A percentile compares a stretch with the other conserved stretches of the same genome.
Evolutionary conservation across 2,329 filamentous ascomycete genomes (phyloP).

Genomic region (Ophiostoma himal-ulmi): DNA sequence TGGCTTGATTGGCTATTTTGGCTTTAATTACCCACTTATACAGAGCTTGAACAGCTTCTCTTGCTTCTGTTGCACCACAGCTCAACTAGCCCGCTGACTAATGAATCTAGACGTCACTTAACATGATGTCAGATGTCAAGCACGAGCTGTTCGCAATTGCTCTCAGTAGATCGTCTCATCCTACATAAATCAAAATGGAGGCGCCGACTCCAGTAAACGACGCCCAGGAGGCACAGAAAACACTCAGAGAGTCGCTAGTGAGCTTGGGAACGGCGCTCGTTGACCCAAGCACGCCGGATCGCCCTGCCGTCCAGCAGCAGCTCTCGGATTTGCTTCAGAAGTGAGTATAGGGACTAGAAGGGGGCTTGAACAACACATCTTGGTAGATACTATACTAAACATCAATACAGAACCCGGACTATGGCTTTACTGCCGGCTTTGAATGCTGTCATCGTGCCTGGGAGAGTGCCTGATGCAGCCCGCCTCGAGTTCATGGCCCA

Average conservation of each 20-base stretch:
- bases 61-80: not conserved
- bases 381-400: not conserved
- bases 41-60: not conserved
- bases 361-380: not conserved
- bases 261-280: slow-evolving; percentile 46
- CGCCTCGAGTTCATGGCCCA: slow-evolving; percentile 50
- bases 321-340: slow-evolving; percentile 46
- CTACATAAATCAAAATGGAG: slow-evolving; percentile 20
- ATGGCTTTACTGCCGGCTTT: slow-evolving; percentile 52
- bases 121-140: not conserved
- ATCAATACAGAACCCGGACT: slow-evolving; percentile 32
- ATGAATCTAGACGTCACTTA: not conserved
- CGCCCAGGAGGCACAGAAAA: slow-evolving; percentile 7
- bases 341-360: slow-evolving; percentile 33
- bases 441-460: slow-evolving; percentile 59
- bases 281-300: slow-evolving; percentile 36
- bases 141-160: not conserved
- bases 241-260: slow-evolving; percentile 34
- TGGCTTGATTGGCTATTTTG: not conserved
- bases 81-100: not conserved
- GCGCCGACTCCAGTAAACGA: slow-evolving; percentile 14
- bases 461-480: slow-evolving; percentile 54
- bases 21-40: not conserved
- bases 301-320: slow-evolving; percentile 32
- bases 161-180: not conserved